Evolutionary conservation across 495 filamentous ascomycete species (phyloP).

Genomic region (Cladorrhinum samala): DNA sequence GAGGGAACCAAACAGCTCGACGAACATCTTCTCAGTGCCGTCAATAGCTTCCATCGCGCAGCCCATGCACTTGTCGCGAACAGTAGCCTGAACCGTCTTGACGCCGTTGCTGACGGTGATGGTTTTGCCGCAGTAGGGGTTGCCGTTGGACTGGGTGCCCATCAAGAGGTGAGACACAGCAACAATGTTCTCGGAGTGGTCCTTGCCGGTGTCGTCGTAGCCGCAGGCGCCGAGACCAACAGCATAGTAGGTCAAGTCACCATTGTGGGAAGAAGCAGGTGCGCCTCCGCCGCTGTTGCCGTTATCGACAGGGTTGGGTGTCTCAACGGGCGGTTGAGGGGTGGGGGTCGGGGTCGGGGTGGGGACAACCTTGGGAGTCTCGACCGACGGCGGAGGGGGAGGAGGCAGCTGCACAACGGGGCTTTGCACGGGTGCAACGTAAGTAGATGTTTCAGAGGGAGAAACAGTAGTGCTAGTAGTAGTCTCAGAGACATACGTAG

Average conservation of each 20-base stretch:
- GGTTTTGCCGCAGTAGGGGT: constrained; percentile 60
- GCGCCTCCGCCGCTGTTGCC: constrained; percentile 16
- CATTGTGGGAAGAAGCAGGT: constrained; percentile 20
- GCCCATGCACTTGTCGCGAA: constrained; percentile 73
- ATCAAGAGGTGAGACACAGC: constrained; percentile 37
- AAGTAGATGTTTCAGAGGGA: constrained; percentile 6
- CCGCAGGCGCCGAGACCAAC: constrained; percentile 43
- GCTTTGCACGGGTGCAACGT: constrained; percentile 9
- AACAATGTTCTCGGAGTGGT: constrained; percentile 36
- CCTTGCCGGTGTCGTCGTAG: constrained; percentile 35
- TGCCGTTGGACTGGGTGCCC: constrained; percentile 43
- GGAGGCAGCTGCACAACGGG: constrained; percentile 4
- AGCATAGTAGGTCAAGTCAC: constrained; percentile 44
- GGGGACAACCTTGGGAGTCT: background rate
- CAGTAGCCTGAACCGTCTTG: constrained; percentile 48
- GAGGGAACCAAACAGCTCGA: constrained; percentile 34
- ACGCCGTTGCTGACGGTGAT: constrained; percentile 54
- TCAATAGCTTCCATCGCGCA: constrained; percentile 46
- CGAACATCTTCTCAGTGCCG: constrained; percentile 41
- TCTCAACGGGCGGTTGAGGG: background rate
- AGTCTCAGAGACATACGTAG: constrained; percentile 14
- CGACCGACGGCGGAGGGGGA: constrained; percentile 3
- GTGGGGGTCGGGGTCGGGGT: constrained; percentile 1
- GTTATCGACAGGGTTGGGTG: constrained; percentile 3
- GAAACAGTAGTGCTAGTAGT: background rate